Evolutionary conservation across 345 rosid genomes (phyloP), one percentile per base, ranked within the genome.

Genomic region (Brassica rapa): DNA sequence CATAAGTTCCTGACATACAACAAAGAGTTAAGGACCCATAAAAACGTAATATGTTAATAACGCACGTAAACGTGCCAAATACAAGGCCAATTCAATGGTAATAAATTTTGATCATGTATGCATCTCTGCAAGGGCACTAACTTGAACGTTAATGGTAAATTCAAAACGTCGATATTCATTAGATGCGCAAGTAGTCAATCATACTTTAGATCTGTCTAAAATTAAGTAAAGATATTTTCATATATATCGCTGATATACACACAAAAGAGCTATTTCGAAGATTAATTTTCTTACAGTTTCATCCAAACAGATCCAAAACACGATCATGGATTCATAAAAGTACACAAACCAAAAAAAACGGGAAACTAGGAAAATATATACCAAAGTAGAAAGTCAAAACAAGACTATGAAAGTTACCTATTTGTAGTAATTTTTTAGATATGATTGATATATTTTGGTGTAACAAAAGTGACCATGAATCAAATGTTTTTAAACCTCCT

Each of bases 231-330:
- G 24, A 70, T 70, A 32, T 30, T 49, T 49, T 49, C 55, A 49
- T 49, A 15, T 49, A 49, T 53, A 53, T 53, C 9, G 23, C 59
- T 16, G 21, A 53, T 16, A 15, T 53, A 53, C 59, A 53, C 59
- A 53, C 59, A 53, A 16, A 53, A 6, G 24, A 70, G 21, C 49
- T 64, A 27, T 53, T 62, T 53, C 1, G 25, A 51, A 68, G 37
- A 60, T 68, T 30, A 27, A 71, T 7, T 55, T 66, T 72, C 77
- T 72, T 59, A 66, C 73, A 72, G 25, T 43, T 57, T 72, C 53
- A 72, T 72, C 77, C 77, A 72, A 66, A 21, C 63, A 72, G 73
- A 72, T 66, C 81, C 64, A 9, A 72, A 78, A 78, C 73, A 72
- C 9, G 77, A 78, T 72, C 77, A 30, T 72, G 73, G 82, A 72